These are phyloP conservation scores for Lentinula novae-zelandiae DNA, from an alignment of 1,284 basidiomycete species.

Conservation along the genomic window DNA sequence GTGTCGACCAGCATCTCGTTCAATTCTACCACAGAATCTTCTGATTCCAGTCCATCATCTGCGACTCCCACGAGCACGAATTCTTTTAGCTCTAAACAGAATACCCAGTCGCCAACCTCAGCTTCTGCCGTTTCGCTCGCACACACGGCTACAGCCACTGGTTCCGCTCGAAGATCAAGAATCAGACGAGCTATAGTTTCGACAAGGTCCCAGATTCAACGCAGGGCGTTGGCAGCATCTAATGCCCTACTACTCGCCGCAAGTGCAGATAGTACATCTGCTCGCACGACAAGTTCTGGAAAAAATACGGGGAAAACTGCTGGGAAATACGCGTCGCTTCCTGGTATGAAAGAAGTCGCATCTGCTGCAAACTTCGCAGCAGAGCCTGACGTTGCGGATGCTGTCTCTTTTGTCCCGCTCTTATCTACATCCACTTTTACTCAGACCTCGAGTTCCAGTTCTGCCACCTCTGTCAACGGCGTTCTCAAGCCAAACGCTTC, in stretches of 20 bases:
- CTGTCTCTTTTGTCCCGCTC: background rate
- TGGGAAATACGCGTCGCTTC: background rate
- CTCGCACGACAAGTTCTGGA: background rate
- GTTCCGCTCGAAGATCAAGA: background rate
- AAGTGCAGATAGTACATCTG: background rate
- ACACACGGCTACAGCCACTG: background rate
- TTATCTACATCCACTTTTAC: background rate
- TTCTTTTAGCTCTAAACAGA: background rate
- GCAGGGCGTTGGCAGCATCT: background rate
- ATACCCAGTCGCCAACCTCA: background rate
- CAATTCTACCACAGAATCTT: background rate
- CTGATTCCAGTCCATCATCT: background rate
- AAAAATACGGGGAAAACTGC: background rate
- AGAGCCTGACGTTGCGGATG: background rate
- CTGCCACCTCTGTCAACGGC: background rate
- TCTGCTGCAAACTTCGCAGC: background rate
- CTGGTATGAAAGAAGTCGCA: background rate
- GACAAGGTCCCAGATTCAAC: background rate
- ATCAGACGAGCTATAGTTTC: background rate
- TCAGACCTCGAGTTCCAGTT: background rate
- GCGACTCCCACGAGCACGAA: background rate
- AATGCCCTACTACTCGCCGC: background rate
- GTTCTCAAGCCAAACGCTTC: background rate
- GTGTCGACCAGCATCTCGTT: background rate
- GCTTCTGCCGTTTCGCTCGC: background rate